Percentiles rank a stretch among this genome's conserved stretches.
Evolutionary conservation across 1,284 basidiomycete genomes (phyloP).

Genomic region (Naganishia sp.): DNA sequence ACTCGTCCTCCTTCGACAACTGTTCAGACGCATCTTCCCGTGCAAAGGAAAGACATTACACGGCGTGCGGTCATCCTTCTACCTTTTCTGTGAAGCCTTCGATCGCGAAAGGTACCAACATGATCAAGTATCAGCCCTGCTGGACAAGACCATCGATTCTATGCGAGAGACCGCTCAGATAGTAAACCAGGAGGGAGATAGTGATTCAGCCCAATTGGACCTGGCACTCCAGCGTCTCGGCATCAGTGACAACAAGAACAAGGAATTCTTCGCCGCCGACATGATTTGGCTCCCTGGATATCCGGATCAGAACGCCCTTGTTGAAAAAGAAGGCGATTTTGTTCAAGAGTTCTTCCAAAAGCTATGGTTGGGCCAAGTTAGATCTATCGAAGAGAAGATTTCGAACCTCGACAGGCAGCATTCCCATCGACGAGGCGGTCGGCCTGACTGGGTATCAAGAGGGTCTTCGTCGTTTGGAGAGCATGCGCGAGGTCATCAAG

Average conservation of each 20-base stretch:
- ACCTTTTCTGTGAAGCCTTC: slow-evolving; percentile 30
- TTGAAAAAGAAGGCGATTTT: slow-evolving; percentile 50
- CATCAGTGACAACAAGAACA: slow-evolving; percentile 18
- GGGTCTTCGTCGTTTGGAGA: slow-evolving; percentile 1
- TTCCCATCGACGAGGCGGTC: slow-evolving; percentile 3
- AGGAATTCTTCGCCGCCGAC: slow-evolving; percentile 26
- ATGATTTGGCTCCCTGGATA: slow-evolving; percentile 29
- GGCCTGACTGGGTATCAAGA: slow-evolving; percentile 2
- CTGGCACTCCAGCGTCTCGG: slow-evolving; percentile 7
- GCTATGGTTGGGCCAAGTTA: slow-evolving; percentile 28
- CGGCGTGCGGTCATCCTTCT: slow-evolving; percentile 31
- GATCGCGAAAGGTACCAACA: slow-evolving; percentile 22
- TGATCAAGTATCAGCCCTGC: neutral
- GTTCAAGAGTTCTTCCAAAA: slow-evolving; percentile 40
- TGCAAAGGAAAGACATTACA: slow-evolving; percentile 32
- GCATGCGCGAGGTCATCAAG: slow-evolving; percentile 6
- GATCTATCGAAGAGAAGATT: slow-evolving; percentile 29
- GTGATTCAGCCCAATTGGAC: neutral
- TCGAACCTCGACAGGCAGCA: slow-evolving; percentile 18
- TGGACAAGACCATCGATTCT: slow-evolving; percentile 7
- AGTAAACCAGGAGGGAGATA: slow-evolving; percentile 2
- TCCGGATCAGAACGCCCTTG: slow-evolving; percentile 45
- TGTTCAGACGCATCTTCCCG: slow-evolving; percentile 25
- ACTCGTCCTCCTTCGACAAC: slow-evolving; percentile 16
- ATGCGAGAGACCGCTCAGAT: slow-evolving; percentile 26